These are phyloP conservation scores for Fusarium sp. DNA, from an alignment of 2,329 filamentous ascomycete genomes.

Conservation along the genomic window DNA sequence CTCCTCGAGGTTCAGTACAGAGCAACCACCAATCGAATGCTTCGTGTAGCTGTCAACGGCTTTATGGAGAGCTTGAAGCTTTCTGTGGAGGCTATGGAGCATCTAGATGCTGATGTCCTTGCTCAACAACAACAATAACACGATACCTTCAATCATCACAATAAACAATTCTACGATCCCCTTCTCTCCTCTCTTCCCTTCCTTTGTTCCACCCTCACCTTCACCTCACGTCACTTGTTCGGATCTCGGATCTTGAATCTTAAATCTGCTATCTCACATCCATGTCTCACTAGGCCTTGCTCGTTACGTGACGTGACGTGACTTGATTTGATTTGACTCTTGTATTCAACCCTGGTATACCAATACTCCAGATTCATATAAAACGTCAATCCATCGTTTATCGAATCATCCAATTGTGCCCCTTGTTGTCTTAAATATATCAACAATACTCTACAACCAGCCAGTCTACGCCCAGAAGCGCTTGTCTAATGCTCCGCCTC, in stretches of 20 bases:
- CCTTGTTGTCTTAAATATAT: background rate
- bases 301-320: slow-evolving; percentile 7
- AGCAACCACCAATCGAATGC: slow-evolving; percentile 95
- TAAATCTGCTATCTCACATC: slow-evolving; percentile 3
- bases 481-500: slow-evolving; percentile 35
- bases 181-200: background rate
- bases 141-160: slow-evolving; percentile 19
- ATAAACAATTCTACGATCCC: slow-evolving; percentile 10
- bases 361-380: slow-evolving; percentile 15
- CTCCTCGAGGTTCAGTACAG: slow-evolving; percentile 81
- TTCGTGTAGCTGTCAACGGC: slow-evolving; percentile 94
- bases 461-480: slow-evolving; percentile 14
- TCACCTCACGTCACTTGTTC: background rate
- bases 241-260: background rate
- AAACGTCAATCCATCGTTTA: slow-evolving; percentile 12
- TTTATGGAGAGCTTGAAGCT: slow-evolving; percentile 92
- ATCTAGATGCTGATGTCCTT: slow-evolving; percentile 87
- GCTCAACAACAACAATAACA: slow-evolving; percentile 46
- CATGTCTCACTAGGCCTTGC: slow-evolving; percentile 17
- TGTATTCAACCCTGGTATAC: slow-evolving; percentile 37
- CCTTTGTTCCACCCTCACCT: background rate
- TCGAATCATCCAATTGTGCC: slow-evolving; percentile 4
- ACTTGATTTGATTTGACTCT: slow-evolving; percentile 5
- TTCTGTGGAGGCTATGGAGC: slow-evolving; percentile 89
- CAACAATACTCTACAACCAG: slow-evolving; percentile 22